phyloP scores from a whole-genome alignment of 495 filamentous ascomycete species.

The Annulohypoxylon maeteangense region DNA sequence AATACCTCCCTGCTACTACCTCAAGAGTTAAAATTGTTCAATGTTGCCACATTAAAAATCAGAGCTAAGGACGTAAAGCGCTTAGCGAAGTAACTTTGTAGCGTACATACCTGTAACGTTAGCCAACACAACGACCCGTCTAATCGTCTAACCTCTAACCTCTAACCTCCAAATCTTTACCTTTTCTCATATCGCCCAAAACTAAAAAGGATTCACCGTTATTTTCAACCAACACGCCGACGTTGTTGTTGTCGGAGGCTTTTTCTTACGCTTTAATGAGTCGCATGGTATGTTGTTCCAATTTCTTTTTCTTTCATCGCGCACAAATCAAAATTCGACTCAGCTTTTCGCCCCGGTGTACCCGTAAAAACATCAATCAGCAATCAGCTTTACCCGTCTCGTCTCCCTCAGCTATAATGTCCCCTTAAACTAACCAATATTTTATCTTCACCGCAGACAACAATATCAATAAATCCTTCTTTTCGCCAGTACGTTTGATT shows the following conservation, averaged over 20 bases:
- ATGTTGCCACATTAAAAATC: constrained; percentile 33
- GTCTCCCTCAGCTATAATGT: constrained; percentile 19
- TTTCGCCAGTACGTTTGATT: constrained; percentile 4
- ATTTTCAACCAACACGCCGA: constrained; percentile 36
- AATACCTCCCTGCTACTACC: neutral
- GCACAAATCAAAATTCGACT: constrained; percentile 32
- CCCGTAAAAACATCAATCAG: constrained; percentile 20
- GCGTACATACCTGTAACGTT: constrained; percentile 12
- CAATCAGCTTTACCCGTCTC: constrained; percentile 17
- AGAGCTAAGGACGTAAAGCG: constrained; percentile 29
- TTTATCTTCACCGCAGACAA: constrained; percentile 30
- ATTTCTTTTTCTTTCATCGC: constrained; percentile 22
- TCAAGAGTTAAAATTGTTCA: constrained; percentile 6
- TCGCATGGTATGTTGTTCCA: constrained; percentile 40
- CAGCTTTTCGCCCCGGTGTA: constrained; percentile 26
- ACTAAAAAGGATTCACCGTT: constrained; percentile 5
- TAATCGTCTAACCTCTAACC: neutral
- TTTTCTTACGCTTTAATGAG: constrained; percentile 14
- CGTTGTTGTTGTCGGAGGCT: constrained; percentile 1
- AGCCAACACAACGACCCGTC: constrained; percentile 16
- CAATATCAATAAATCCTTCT: constrained; percentile 25
- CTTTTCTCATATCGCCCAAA: constrained; percentile 2
- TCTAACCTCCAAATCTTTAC: constrained; percentile 33
- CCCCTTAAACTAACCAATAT: constrained; percentile 34
- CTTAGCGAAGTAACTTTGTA: constrained; percentile 29